Base-by-base conservation (phyloP, 2,329 filamentous ascomycete species). In the Pyrenophora seminiperda region DNA sequence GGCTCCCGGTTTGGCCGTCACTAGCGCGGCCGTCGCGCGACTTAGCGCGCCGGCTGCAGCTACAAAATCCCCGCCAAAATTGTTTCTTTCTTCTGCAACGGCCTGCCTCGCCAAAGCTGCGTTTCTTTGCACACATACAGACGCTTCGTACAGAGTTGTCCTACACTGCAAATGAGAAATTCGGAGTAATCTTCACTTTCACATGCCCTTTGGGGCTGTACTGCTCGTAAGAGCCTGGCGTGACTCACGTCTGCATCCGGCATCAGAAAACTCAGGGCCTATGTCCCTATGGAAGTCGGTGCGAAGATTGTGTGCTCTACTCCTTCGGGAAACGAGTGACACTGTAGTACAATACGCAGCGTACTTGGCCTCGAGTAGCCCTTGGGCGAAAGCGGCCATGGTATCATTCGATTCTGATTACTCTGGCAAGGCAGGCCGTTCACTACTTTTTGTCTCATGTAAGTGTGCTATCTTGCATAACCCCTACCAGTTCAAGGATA, bases 271-370 rank as follows among this genome's bases (percentile, higher is more conserved):
- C 82, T 80, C 84, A 87, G 88, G 89, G 85, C 76, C 70, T 63
- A 66, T 63, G 65, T 81, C 80, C 85, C 88, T 89, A 86, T 94
- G 90, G 90, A 88, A 90, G 90, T 85, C 87, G 82, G 88, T 91
- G 89, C 89, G 89, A 89, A 93, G 90, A 92, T 93, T 86, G 89
- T 92, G 83, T 83, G 78, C 70, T 62, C 88, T 90, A 79, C 77
- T 59, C 55, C 50, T 24, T 38, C 5, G 51, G 56, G 63, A 65
- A 67, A 61, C 38, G 56, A 60, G 79, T 75, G 85, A 86, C 85
- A 91, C 89, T 91, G 90, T 81, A 94, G 90, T 93, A 88, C 90
- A 90, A 94, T 94, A 91, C 88, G 89, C 89, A 83, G 90, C 90
- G 85, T 92, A 80, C 81, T 77, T 71, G 73, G 66, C 66, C 65